These are phyloP conservation scores for Candida peoriensis DNA, from an alignment of 805 yeast species.

Conservation along the genomic window DNA sequence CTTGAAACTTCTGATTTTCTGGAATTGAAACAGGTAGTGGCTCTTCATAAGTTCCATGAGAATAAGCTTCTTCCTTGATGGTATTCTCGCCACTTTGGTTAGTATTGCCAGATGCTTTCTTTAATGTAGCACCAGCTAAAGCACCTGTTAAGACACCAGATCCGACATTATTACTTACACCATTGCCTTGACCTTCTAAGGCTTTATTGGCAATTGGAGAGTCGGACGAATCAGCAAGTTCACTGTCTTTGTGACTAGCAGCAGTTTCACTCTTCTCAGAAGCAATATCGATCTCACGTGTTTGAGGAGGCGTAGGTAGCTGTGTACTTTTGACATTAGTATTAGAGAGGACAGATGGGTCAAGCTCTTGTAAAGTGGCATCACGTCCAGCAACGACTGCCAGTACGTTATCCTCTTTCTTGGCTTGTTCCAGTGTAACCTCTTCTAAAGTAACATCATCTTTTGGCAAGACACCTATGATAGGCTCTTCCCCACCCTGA, in stretches of 20 bases:
- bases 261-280: conserved; percentile 3
- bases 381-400: conserved; percentile 12
- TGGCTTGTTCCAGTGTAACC: conserved; percentile 17
- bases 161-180: neutral
- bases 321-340: neutral
- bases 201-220: too few species aligned
- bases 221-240: neutral
- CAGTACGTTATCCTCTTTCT: conserved; percentile 12
- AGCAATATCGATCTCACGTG: conserved; percentile 7
- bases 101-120: neutral
- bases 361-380: conserved; percentile 5
- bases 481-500: conserved; percentile 8
- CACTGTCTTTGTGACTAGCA: conserved; percentile 1
- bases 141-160: neutral
- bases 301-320: conserved; percentile 19
- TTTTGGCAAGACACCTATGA: conserved; percentile 10
- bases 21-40: conserved; percentile 10
- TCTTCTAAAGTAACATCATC: conserved; percentile 12
- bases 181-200: neutral
- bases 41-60: conserved; percentile 4
- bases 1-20: conserved; percentile 8
- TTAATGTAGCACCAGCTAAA: neutral
- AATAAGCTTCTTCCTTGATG: neutral
- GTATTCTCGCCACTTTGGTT: neutral
- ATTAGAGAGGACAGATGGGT: too few species aligned